Evolutionary conservation across 208 protist genomes (phyloP), one percentile per base, ranked within the genome.

Genomic region (Trypanosoma boissoni): DNA sequence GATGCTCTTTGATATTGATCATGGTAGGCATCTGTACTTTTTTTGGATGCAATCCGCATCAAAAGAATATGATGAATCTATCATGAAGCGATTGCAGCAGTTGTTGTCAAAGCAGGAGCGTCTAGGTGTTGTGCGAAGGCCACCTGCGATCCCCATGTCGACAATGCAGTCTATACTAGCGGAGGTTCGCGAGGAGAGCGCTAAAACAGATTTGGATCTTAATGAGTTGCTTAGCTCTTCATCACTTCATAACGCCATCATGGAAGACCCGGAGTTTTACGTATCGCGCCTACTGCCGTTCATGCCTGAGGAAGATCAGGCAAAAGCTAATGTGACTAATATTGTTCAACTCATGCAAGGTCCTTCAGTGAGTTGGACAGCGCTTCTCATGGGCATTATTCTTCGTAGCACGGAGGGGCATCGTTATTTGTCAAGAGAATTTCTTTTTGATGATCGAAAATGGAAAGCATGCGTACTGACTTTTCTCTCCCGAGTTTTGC

Each of bases 21-120:
- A 62, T 34, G 45, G 48, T 32, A 69, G 50, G 23, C 54, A 57
- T 0, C 54, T 62, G n/a, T 46, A 31, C 3, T 69, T 69, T 27
- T 69, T 62, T 45, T 69, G 63, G 63, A 57, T 69, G 54, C 63
- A 69, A 28, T 69, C 63, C 9, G 28, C 44, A n/a, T 69, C 55
- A 9, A 48, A n/a, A 6, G 63, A 61, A 6, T 20, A 49, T 43
- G 63, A 59, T 49, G 52, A 54, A 4, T 21, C 45, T 5, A 18
- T 62, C 2, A 69, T 69, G 63, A n/a, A 23, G 8, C 28, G 36
- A 27, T 10, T 69, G 26, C 53, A 62, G n/a, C 8, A 43, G 14
- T 12, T 51, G 14, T 20, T 69, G 27, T n/a, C 37, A 20, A 29
- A 57, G 21, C 8, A n/a, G 10, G 1, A 48, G 6, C 23, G 6